These are phyloP conservation scores for Auricularia heimuer DNA, from an alignment of 768 basidiomycete genomes.

Conservation along the genomic window DNA sequence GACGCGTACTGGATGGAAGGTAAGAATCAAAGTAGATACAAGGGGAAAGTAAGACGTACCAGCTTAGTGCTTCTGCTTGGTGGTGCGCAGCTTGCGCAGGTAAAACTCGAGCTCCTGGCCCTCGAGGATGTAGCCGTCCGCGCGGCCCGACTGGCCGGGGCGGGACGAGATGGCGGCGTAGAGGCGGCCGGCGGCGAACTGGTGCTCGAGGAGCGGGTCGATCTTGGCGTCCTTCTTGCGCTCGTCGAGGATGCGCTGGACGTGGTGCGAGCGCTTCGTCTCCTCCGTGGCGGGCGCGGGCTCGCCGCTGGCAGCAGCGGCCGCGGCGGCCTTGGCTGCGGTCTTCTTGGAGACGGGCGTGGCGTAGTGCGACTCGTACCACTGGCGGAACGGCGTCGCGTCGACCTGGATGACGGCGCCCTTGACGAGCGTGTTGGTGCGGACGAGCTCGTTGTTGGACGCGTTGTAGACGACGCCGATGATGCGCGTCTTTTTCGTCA, in stretches of 20 bases:
- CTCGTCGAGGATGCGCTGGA: constrained; percentile 76
- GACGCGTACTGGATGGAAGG: neutral
- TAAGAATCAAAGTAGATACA: neutral
- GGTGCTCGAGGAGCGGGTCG: constrained; percentile 78
- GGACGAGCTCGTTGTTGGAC: constrained; percentile 99
- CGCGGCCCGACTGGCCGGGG: constrained; percentile 93
- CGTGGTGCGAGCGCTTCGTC: constrained; percentile 85
- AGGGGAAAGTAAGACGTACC: neutral
- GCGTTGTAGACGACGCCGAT: constrained; percentile 98
- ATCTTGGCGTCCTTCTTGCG: constrained; percentile 93
- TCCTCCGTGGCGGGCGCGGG: constrained; percentile 35
- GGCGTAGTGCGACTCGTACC: constrained; percentile 97
- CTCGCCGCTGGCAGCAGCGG: constrained; percentile 32
- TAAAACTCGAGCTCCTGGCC: constrained; percentile 99
- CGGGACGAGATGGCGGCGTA: constrained; percentile 90
- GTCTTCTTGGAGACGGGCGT: constrained; percentile 84
- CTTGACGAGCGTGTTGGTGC: constrained; percentile 99
- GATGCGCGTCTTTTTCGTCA: constrained; percentile 91
- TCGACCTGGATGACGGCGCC: constrained; percentile 94
- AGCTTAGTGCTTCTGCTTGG: constrained; percentile 79
- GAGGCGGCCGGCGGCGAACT: constrained; percentile 91
- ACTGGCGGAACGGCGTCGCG: constrained; percentile 98
- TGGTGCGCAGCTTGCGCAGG: constrained; percentile 82
- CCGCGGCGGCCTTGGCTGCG: constrained; percentile 48
- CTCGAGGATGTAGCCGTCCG: constrained; percentile 96